Base-by-base conservation (phyloP, 139 green algal genomes). In the Yamagishiella unicocca region DNA sequence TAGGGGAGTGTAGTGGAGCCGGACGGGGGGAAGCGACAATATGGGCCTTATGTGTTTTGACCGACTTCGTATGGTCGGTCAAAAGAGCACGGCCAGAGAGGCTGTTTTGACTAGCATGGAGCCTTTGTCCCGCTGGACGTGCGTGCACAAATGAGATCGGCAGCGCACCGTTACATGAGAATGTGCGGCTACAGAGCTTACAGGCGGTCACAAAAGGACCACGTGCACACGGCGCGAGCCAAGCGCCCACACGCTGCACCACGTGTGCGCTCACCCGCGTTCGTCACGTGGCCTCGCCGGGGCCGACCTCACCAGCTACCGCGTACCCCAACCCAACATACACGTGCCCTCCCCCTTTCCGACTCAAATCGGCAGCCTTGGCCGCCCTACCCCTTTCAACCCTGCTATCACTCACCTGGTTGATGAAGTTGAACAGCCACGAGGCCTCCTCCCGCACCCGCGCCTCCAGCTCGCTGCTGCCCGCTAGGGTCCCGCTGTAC, bases 371-470 rank as follows among this genome's bases (percentile, higher is more conserved):
- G 19, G 29, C 58, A 67, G 6, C 14, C 14, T 24, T 35, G 58
- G 19, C 14, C 50, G 50, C 14, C 50, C 50, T 58, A 58, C 17
- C 12, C 50, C 50, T 58, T 58, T 58, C 50, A 58, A 12, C 58
- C 6, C 58, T 35, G 19, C 58, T 33, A n/a, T 24, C 24, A 37
- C 61, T 33, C 53, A 92, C 89, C 85, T 91, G 87, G 78, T 80
- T 92, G 74, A 95, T 92, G 73, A 90, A 79, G 78, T 92, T 92
- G 83, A 96, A 96, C 40, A 96, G 89, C 89, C 84, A 92, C 29
- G 88, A 83, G 1, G 93, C 91, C 75, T 91, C 88, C 35, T 92
- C 82, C 22, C 88, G 72, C 0, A 96, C 61, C 0, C 89, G 64
- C 4, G 72, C 70, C 76, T 94, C 86, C 43, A 73, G 25, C 54